phyloP scores from a whole-genome alignment of 2,329 filamentous ascomycete species.

The Orbilia javanica region DNA sequence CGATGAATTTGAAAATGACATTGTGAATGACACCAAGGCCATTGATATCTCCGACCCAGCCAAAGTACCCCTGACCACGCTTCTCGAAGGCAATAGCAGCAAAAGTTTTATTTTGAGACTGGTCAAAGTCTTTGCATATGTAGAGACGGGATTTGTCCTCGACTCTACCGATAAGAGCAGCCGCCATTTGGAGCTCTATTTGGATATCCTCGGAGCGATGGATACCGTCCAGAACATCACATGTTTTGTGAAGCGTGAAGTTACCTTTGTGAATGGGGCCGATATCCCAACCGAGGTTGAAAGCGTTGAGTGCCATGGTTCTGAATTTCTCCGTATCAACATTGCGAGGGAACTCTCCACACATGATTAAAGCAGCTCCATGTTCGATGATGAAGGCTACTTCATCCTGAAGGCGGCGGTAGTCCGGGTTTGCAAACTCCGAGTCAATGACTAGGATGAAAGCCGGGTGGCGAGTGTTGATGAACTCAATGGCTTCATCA shows the following conservation, averaged over 20 bases:
- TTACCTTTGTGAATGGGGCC: slow-evolving; percentile 12
- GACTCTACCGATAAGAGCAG: slow-evolving; percentile 7
- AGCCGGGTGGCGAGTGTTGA: slow-evolving; percentile 12
- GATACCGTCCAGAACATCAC: slow-evolving; percentile 17
- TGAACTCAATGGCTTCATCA: not conserved
- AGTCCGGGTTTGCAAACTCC: slow-evolving; percentile 12
- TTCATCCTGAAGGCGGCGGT: slow-evolving; percentile 36
- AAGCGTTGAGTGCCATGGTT: slow-evolving; percentile 32
- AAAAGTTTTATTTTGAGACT: not conserved
- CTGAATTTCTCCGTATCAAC: slow-evolving; percentile 26
- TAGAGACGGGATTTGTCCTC: slow-evolving; percentile 34
- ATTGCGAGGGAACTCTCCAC: slow-evolving; percentile 34
- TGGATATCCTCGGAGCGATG: slow-evolving; percentile 1
- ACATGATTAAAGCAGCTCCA: slow-evolving; percentile 37
- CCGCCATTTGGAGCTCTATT: slow-evolving; percentile 15
- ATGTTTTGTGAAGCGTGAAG: slow-evolving; percentile 12
- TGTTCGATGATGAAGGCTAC: slow-evolving; percentile 22
- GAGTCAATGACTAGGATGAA: slow-evolving; percentile 38
- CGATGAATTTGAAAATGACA: slow-evolving; percentile 27
- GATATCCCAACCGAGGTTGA: slow-evolving; percentile 40
- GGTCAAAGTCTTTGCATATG: slow-evolving; percentile 22
- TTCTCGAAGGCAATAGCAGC: slow-evolving; percentile 34
- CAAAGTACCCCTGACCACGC: slow-evolving; percentile 21
- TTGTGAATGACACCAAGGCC: not conserved
- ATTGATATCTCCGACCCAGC: slow-evolving; percentile 32